Evolutionary conservation across 2,329 filamentous ascomycete genomes (phyloP), one percentile per base, ranked within the genome.

Genomic region (Zymoseptoria ardabiliae): DNA sequence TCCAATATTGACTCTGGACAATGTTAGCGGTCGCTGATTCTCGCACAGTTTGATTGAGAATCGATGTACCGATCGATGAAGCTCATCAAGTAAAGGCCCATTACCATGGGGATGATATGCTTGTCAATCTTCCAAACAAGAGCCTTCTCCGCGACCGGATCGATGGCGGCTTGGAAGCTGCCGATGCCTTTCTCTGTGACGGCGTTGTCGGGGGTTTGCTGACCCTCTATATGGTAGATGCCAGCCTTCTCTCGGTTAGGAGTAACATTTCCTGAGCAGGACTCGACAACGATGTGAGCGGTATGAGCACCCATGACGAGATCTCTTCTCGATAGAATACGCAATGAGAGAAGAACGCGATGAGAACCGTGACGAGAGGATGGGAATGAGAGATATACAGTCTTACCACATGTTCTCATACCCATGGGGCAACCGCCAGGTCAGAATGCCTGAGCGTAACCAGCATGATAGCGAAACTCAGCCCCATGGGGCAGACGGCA

Each of bases 51-150:
- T 13, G 13, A n/a, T 17, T 13, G 4, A 13, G 20, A 50, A 20
- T 75, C 78, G 70, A 28, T 28, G 25, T 68, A 84, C 82, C 87
- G 79, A 70, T 90, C 88, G 6, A 91, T 74, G 70, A 91, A 91
- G 65, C 85, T 87, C 66, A 91, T 85, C 17, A 91, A 78, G 69
- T 92, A 92, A 17, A 88, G 73, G 6, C 81, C 70, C 82, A 87
- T 87, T 8, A 88, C 77, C 20, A 88, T 75, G 2, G 86, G 86
- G 17, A 89, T 79, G 22, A 89, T 77, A 68, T 81, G 78, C 17
- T 77, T 61, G 71, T 89, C 86, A 41, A 89, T 72, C 71, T 87
- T 88, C 58, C 82, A 77, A 49, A 88, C 76, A 23, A 89, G 76
- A 64, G 78, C 80, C 65, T 76, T 78, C 73, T 88, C 75, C n/a